Evolutionary conservation across 257 asterid species (phyloP), one percentile per base, ranked within the genome.

Genomic region (Petunia secreta): DNA sequence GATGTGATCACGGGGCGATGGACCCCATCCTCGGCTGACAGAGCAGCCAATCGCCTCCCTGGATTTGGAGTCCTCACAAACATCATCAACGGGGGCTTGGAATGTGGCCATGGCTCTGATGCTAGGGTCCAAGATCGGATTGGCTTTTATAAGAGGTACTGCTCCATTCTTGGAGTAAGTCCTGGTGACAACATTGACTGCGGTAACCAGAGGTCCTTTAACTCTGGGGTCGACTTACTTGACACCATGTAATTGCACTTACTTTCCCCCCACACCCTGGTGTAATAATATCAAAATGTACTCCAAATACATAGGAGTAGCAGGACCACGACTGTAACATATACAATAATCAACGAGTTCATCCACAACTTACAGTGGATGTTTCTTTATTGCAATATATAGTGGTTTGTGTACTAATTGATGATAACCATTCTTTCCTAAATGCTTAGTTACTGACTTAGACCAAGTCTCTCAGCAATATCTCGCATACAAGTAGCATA

Each of bases 81-180:
- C 55, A 85, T 85, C 64, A 85, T 85, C 10, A 83, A 85, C n/a
- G 89, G 87, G 5, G 89, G 89, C 39, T 52, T 77, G 0, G 86
- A 83, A 68, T 85, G 87, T 13, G 86, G 86, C 0, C 60, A 8
- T 41, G 85, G 89, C 2, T n/a, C 80, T 3, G 75, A 83, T 16
- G 75, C 78, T 5, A 60, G 50, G 75, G 84, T 74, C 66, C 64
- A 75, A 9, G 82, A 78, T 54, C 52, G 85, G 10, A 86, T 83
- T 74, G 87, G 87, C 11, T 81, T 83, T 43, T 82, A 77, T 57
- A 77, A 9, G 81, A 80, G 84, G 39, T 85, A 83, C 8, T 80
- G 85, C 38, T 84, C 83, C 75, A 38, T 82, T 6, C 69, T 80
- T 13, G 79, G 83, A 44, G 78, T 82, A 34, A 79, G 81, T 4